phyloP scores from a whole-genome alignment of 2,329 filamentous ascomycete genomes.

The Lanzia echinophila region DNA sequence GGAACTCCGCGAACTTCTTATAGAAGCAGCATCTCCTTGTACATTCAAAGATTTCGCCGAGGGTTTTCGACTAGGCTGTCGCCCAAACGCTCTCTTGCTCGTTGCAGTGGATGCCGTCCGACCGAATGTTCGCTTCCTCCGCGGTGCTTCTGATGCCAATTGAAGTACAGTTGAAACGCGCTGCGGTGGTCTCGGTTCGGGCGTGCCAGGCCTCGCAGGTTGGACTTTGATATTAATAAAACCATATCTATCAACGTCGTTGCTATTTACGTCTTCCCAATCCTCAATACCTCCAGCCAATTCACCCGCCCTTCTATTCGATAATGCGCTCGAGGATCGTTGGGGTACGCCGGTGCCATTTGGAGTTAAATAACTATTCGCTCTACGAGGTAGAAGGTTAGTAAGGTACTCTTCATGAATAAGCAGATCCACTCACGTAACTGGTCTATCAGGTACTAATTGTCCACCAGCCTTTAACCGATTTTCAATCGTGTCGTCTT shows the following conservation, averaged over 20 bases:
- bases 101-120: slow-evolving; percentile 22
- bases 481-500: slow-evolving; percentile 9
- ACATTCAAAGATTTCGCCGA: slow-evolving; percentile 51
- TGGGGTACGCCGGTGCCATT: slow-evolving; percentile 7
- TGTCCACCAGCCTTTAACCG: slow-evolving; percentile 6
- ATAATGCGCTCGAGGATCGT: slow-evolving; percentile 22
- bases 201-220: slow-evolving; percentile 33
- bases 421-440: slow-evolving; percentile 11
- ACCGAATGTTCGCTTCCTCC: slow-evolving; percentile 25
- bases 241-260: slow-evolving; percentile 60
- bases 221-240: slow-evolving; percentile 49
- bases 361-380: slow-evolving; percentile 15
- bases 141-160: slow-evolving; percentile 26
- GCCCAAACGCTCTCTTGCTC: slow-evolving; percentile 19
- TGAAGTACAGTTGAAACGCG: slow-evolving; percentile 28
- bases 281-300: slow-evolving; percentile 56
- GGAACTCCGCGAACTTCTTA: slow-evolving; percentile 45
- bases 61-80: slow-evolving; percentile 46
- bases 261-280: slow-evolving; percentile 57
- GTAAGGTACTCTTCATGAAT: slow-evolving; percentile 6
- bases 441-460: slow-evolving; percentile 6
- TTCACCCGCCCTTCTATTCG: slow-evolving; percentile 34
- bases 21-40: slow-evolving; percentile 31
- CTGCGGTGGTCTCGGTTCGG: slow-evolving; percentile 27
- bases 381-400: slow-evolving; percentile 13